phyloP scores from a whole-genome alignment of 2,329 filamentous ascomycete genomes.

The Arthrobotrys iridis region DNA sequence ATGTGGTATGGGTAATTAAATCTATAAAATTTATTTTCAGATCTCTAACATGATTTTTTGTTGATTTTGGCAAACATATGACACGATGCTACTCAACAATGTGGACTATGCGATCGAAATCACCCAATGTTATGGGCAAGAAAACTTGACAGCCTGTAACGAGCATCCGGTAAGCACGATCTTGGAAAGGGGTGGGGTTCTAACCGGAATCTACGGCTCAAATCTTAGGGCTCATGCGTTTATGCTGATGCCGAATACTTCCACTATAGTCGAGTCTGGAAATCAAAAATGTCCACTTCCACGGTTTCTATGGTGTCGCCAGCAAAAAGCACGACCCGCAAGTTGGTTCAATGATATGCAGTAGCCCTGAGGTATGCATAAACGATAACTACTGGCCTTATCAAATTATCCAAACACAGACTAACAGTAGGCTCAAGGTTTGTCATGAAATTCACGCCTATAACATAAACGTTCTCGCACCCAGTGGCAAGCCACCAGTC shows the following conservation, averaged over 20 bases:
- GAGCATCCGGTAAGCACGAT: constrained; percentile 34
- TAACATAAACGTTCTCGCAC: constrained; percentile 65
- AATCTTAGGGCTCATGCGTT: too few relatives aligned
- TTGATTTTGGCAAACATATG: constrained; percentile 67
- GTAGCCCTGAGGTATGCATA: constrained; percentile 64
- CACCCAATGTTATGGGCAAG: constrained; percentile 70
- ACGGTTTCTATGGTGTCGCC: constrained; percentile 68
- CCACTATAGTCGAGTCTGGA: background rate
- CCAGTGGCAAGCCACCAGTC: constrained; percentile 62
- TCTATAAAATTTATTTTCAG: background rate
- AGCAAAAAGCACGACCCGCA: constrained; percentile 63
- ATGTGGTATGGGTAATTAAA: background rate
- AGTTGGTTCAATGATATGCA: constrained; percentile 65
- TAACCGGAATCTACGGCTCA: too few relatives aligned
- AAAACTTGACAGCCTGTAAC: constrained; percentile 67
- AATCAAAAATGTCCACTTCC: constrained; percentile 63
- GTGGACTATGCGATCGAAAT: constrained; percentile 72
- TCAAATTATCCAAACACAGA: background rate
- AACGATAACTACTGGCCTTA: background rate
- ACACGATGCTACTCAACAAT: constrained; percentile 69
- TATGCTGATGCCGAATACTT: too few relatives aligned
- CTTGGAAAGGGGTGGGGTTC: too few relatives aligned
- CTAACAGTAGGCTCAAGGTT: constrained; percentile 1
- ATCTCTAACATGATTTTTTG: background rate
- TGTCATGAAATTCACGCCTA: constrained; percentile 65